Base-by-base conservation (phyloP, 208 protist species). In the Trypanosoma caninum region DNA sequence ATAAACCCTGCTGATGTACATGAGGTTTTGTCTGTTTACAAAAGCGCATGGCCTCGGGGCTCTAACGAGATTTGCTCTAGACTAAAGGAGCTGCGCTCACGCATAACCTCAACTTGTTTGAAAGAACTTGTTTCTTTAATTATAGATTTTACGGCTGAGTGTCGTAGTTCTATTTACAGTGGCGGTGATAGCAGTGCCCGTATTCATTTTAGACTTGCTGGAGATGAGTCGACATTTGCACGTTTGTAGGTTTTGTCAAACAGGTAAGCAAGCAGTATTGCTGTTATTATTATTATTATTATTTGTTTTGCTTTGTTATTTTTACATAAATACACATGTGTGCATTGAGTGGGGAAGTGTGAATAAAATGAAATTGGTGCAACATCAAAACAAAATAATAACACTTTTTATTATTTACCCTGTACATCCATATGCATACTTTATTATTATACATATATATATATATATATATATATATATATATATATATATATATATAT, bases 141-240 rank as follows among this genome's bases (percentile, higher is more conserved):
- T 5, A 56, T 85, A n/a, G 74, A 82, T 13, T 53, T 14, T 45
- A 11, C 45, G 62, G 34, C 35, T 30, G 7, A 23, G 31, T 23
- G 4, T 41, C 22, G n/a, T 18, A 11, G 5, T 44, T 31, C 41
- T 20, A 14, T 20, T 25, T 35, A 18, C 14, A 33, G 48, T 3
- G 41, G 38, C 30, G 25, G 23, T 14, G 42, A 54, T 27, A 40
- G 45, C 55, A 61, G 30, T 62, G 33, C 53, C 8, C 71, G 74
- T 42, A 61, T 91, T 46, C 86, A 87, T 56, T 92, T 92, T 61
- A 78, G 85, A 30, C 55, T 92, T n/a, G 85, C 72, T 0, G 85
- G 85, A 27, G 67, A 73, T 35, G 76, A 87, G 54, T 78, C 60
- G 59, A 46, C 40, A 48, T 59, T 44, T 46, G 4, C 28, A 20